These are phyloP conservation scores for Euclidium syriacum DNA, from an alignment of 345 rosid species.

Conservation along the genomic window DNA sequence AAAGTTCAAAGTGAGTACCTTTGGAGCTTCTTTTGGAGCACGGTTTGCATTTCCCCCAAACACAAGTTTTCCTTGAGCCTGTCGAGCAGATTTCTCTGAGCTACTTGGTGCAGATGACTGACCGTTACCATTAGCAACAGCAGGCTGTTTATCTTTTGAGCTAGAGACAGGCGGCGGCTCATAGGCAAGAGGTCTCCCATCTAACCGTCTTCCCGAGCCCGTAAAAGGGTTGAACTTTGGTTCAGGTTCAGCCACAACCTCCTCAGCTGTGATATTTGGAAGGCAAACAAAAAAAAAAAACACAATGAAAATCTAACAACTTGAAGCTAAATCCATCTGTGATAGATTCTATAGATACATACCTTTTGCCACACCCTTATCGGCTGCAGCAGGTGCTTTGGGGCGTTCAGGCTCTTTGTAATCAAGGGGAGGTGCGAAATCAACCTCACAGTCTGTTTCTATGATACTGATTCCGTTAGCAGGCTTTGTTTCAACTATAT, in stretches of 20 bases:
- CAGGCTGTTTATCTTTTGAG: slow-evolving; percentile 44
- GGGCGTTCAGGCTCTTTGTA: slow-evolving; percentile 95
- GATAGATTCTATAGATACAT: not conserved
- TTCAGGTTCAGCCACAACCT: slow-evolving; percentile 45
- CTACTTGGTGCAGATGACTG: slow-evolving; percentile 40
- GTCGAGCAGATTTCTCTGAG: slow-evolving; percentile 41
- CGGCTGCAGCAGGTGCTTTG: slow-evolving; percentile 35
- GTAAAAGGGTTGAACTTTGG: slow-evolving; percentile 86
- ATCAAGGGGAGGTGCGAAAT: slow-evolving; percentile 97
- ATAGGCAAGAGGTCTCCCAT: slow-evolving; percentile 66
- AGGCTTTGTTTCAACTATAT: slow-evolving; percentile 91
- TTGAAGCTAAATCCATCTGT: not conserved
- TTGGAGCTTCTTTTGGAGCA: slow-evolving; percentile 49
- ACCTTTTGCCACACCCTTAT: slow-evolving; percentile 69
- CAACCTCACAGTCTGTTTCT: slow-evolving; percentile 99
- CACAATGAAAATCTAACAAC: not conserved
- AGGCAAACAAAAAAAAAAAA: not conserved
- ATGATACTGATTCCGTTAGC: slow-evolving; percentile 91
- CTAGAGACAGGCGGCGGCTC: slow-evolving; percentile 48
- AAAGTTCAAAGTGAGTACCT: slow-evolving; percentile 31
- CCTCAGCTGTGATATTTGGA: slow-evolving; percentile 49
- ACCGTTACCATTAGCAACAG: slow-evolving; percentile 40
- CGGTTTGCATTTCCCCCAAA: slow-evolving; percentile 62
- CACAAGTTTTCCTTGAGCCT: slow-evolving; percentile 92
- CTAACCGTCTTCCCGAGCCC: slow-evolving; percentile 78